Evolutionary conservation across 331 rosid species (phyloP).

Genomic region (Pyrus hybrid): DNA sequence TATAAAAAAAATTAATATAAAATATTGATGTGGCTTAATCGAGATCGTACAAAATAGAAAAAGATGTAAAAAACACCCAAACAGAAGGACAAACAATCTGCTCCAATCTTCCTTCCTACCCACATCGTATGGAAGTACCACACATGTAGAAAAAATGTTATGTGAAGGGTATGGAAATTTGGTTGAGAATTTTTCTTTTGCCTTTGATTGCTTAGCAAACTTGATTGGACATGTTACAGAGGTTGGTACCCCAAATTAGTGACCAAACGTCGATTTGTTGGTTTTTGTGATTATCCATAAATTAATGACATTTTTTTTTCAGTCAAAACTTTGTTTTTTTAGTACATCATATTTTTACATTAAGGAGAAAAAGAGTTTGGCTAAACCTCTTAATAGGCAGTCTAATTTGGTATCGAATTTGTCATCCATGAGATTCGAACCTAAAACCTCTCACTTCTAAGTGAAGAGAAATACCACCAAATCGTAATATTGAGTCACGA

Average conservation of each 20-base stretch:
- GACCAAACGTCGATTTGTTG: background rate
- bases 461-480: accelerated
- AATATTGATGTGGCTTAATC: too few relatives aligned
- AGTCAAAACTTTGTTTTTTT: too few relatives aligned
- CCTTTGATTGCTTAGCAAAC: background rate
- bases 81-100: too few relatives aligned
- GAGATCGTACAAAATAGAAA: too few relatives aligned
- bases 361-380: accelerated
- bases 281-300: background rate
- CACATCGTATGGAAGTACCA: background rate
- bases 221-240: conserved; percentile 3
- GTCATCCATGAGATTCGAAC: too few relatives aligned
- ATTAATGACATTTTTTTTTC: background rate
- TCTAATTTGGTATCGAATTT: too few relatives aligned
- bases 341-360: too few relatives aligned
- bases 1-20: too few relatives aligned
- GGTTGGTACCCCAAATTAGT: background rate
- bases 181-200: background rate
- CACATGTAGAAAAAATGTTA: background rate
- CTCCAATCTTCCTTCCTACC: too few relatives aligned
- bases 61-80: too few relatives aligned
- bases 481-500: accelerated
- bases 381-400: too few relatives aligned
- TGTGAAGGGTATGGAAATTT: background rate
- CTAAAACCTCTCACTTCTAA: accelerated